Conservation (phyloP, 345 rosid species). For the Eucalyptus leucophloia region DNA sequence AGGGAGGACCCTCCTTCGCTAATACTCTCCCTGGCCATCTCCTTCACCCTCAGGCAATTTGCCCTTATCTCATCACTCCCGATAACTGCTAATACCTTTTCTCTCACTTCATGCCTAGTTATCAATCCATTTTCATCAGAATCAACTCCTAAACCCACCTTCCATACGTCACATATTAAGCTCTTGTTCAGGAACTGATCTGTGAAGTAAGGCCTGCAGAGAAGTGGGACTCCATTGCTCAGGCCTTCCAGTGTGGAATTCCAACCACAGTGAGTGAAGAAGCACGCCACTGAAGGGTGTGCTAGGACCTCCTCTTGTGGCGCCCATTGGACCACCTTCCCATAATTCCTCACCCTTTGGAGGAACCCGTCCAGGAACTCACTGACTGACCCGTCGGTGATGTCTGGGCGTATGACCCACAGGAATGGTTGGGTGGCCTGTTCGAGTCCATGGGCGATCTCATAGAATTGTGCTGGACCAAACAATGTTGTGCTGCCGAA, state of each 20-base stretch:
- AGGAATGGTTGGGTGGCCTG: conserved; percentile 6
- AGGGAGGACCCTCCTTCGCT: conserved; percentile 16
- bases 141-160: not conserved
- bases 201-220: conserved; percentile 15
- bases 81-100: not conserved
- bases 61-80: not conserved
- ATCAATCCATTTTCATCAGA: not conserved
- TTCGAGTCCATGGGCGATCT: conserved; percentile 26
- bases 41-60: conserved; percentile 7
- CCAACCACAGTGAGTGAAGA: conserved; percentile 20
- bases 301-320: conserved; percentile 10
- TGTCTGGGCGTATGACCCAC: conserved; percentile 14
- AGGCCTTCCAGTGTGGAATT: not conserved
- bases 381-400: not conserved
- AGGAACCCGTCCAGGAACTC: not conserved
- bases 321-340: conserved; percentile 8
- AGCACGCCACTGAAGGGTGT: conserved; percentile 14
- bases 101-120: conserved; percentile 1
- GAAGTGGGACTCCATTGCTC: conserved; percentile 14
- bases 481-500: conserved; percentile 19
- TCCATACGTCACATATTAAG: conserved; percentile 2
- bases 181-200: conserved; percentile 15
- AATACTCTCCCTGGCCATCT: conserved; percentile 1
- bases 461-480: conserved; percentile 14
- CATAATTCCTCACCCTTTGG: not conserved